These are phyloP conservation scores for Mycena olivaceomarginata DNA, from an alignment of 768 basidiomycete genomes.

Conservation along the genomic window DNA sequence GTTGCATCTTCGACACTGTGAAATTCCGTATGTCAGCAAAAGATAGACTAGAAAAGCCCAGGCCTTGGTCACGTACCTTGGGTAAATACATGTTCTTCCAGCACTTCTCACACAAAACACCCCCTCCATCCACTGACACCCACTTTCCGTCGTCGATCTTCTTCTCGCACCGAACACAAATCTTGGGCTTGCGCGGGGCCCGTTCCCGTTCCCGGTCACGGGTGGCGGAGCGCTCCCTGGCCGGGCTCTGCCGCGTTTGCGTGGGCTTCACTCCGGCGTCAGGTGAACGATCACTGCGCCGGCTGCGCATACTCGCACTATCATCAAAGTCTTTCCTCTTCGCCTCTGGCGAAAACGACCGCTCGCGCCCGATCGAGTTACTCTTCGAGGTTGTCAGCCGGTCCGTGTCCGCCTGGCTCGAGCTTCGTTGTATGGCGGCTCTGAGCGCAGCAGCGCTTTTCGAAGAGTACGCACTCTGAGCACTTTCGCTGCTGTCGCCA, in stretches of 20 bases:
- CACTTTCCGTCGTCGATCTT: slow-evolving; percentile 87
- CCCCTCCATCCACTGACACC: slow-evolving; percentile 86
- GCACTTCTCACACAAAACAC: slow-evolving; percentile 90
- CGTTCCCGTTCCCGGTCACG: slow-evolving; percentile 55
- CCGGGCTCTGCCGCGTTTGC: slow-evolving; percentile 72
- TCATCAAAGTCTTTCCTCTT: slow-evolving; percentile 34
- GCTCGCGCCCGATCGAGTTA: slow-evolving; percentile 53
- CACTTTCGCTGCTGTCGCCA: slow-evolving; percentile 53
- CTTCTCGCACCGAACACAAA: slow-evolving; percentile 82
- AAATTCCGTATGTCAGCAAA: slow-evolving; percentile 29
- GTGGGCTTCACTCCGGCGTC: slow-evolving; percentile 71
- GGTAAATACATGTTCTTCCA: slow-evolving; percentile 99
- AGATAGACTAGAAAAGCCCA: background rate
- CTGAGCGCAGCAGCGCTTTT: slow-evolving; percentile 2
- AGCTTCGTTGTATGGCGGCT: no score
- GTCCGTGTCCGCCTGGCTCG: no score
- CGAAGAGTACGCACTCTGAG: slow-evolving; percentile 51
- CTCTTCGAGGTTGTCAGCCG: slow-evolving; percentile 53
- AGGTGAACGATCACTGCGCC: slow-evolving; percentile 55
- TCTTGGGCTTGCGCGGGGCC: slow-evolving; percentile 59
- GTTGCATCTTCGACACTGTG: slow-evolving; percentile 91
- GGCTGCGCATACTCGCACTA: slow-evolving; percentile 24
- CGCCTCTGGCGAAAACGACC: slow-evolving; percentile 28
- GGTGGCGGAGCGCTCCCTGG: slow-evolving; percentile 47
- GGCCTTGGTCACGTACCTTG: slow-evolving; percentile 71